Base-by-base conservation (phyloP, 371 early-diverging fungal genomes). In the Gilbertella persicaria region DNA sequence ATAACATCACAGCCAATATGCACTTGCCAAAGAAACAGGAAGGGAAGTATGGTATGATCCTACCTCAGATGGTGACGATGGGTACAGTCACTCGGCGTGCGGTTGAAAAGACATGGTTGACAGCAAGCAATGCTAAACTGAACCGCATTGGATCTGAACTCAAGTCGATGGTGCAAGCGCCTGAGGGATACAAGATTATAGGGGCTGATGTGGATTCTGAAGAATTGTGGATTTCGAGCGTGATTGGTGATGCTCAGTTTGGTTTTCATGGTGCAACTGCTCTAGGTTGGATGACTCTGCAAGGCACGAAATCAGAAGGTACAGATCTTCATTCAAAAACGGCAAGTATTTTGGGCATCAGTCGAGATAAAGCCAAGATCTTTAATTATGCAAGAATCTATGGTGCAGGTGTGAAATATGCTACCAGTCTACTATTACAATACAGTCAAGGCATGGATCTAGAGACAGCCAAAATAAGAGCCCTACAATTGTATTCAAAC, bases 191-290 rank as follows among this genome's bases (percentile, higher is more conserved):
- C 66, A 81, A 79, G 42, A 83, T 98, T 66, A 88, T 97, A 4
- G 99, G 99, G 4, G 99, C 99, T 1, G 99, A 98, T 70, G 99
- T 98, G 1, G 99, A 98, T 58, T 90, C 91, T 0, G 93, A 98
- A 64, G 99, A 98, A 71, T 80, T 98, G 14, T 98, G 99, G 99
- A 96, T 98, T 51, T 87, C 95, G 4, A 90, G 92, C 65, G 64
- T 97, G 10, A 84, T 98, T 58, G 97, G 97, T 17, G 99, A 97
- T 70, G 80, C 95, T 5, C 96, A 96, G 72, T 94, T 98, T 64
- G 83, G 91, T 10, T 83, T 88, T 60, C 96, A 96, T 61, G 99
- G 99, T 6, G 90, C 91, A 0, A 92, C 96, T 0, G 95, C 98
- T 0, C 67, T 98, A 14, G 97, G 99, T 1, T 98, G 95, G 89